These are phyloP conservation scores for Phoma sp. DNA, from an alignment of 2,329 filamentous ascomycete genomes.

Conservation along the genomic window DNA sequence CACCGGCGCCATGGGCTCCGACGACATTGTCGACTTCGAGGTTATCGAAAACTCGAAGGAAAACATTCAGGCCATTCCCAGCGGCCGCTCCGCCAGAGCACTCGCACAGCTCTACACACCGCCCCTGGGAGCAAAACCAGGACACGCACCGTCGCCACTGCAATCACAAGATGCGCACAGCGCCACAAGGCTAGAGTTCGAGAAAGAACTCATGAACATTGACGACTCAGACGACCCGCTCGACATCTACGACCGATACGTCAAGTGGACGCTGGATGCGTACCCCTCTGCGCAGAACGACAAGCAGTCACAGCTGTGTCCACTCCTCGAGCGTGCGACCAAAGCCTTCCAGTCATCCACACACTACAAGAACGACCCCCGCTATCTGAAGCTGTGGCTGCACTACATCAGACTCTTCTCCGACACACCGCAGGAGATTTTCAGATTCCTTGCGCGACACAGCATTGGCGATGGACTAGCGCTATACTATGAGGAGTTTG, in stretches of 20 bases:
- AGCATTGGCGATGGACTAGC: conserved; percentile 85
- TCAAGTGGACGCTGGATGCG: conserved; percentile 94
- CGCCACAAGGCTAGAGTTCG: conserved; percentile 80
- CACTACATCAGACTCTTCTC: conserved; percentile 93
- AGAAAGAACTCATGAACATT: conserved; percentile 78
- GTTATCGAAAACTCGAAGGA: conserved; percentile 97
- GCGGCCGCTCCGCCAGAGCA: conserved; percentile 86
- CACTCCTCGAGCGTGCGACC: conserved; percentile 89
- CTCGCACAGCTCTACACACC: conserved; percentile 83
- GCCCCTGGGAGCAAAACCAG: conserved; percentile 55
- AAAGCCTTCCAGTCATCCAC: conserved; percentile 83
- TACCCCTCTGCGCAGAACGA: conserved; percentile 95
- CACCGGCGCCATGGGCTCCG: conserved; percentile 50
- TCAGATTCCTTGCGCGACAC: conserved; percentile 88
- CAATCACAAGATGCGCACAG: conserved; percentile 81
- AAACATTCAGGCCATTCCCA: conserved; percentile 93
- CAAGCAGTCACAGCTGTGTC: conserved; percentile 85
- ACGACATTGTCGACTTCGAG: conserved; percentile 71
- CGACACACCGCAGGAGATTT: conserved; percentile 90
- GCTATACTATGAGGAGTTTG: conserved; percentile 96
- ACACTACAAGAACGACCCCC: conserved; percentile 93
- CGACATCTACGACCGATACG: conserved; percentile 94
- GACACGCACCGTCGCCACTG: conserved; percentile 61
- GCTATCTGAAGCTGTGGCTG: conserved; percentile 93
- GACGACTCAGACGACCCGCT: conserved; percentile 92